These are phyloP conservation scores for Syncephalastrum contaminatum DNA, from an alignment of 371 early-diverging fungal species.

Conservation along the genomic window DNA sequence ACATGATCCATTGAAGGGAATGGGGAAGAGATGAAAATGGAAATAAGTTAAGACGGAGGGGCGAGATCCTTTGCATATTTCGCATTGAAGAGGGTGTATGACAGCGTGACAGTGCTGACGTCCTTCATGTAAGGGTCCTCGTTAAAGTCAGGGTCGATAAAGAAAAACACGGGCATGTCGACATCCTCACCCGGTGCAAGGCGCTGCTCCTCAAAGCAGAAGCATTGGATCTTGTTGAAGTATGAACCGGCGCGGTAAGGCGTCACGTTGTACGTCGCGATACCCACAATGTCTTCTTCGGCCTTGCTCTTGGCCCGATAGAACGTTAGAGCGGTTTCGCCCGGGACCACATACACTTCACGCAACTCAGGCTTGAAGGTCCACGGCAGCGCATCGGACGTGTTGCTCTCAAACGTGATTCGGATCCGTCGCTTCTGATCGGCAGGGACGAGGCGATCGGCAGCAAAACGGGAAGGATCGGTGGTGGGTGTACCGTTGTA, in stretches of 20 bases:
- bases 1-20: too few species aligned
- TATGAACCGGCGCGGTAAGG: conserved; percentile 91
- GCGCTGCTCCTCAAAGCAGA: conserved; percentile 98
- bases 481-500: conserved; percentile 85
- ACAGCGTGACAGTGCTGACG: conserved; percentile 88
- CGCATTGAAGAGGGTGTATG: conserved; percentile 93
- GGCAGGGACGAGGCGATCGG: conserved; percentile 62
- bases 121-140: conserved; percentile 96
- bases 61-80: conserved; percentile 43
- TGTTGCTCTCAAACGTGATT: conserved; percentile 83
- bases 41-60: conserved; percentile 9
- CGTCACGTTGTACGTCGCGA: conserved; percentile 95
- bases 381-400: conserved; percentile 86
- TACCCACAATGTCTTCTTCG: conserved; percentile 92
- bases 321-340: conserved; percentile 96
- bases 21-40: too few species aligned
- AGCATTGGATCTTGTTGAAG: conserved; percentile 99
- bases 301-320: conserved; percentile 93
- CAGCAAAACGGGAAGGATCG: conserved; percentile 53
- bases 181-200: conserved; percentile 90
- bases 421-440: conserved; percentile 64
- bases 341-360: conserved; percentile 86
- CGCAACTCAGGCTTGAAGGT: conserved; percentile 87
- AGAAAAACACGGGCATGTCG: conserved; percentile 99
- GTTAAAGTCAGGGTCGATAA: conserved; percentile 95